Conservation (phyloP, 2,329 filamentous ascomycete species). For the Pseudogymnoascus sp. region DNA sequence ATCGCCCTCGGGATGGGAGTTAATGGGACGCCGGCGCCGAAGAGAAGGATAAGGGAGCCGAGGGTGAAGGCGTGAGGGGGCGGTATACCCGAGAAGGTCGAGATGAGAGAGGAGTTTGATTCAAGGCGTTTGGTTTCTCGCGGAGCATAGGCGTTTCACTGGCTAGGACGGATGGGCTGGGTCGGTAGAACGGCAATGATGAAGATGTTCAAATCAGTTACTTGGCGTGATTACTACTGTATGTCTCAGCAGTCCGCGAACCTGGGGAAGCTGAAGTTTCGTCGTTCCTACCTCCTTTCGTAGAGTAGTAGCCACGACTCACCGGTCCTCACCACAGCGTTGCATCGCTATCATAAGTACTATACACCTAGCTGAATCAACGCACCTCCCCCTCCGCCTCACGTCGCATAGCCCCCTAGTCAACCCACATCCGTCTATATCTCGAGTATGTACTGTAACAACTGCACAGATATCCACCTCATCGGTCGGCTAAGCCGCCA, state of each 20-base stretch:
- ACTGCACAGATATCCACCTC: neutral
- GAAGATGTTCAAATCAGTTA: neutral
- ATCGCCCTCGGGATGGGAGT: conserved; percentile 22
- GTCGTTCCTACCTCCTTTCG: neutral
- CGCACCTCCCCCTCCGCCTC: neutral
- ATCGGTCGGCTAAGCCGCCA: neutral
- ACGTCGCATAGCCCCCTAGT: neutral
- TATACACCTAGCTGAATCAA: neutral
- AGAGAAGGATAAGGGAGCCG: conserved; percentile 19
- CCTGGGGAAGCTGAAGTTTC: neutral
- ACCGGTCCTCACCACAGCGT: neutral
- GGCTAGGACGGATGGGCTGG: neutral
- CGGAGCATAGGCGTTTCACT: neutral
- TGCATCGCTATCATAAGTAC: conserved; percentile 1
- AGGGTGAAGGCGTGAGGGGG: neutral
- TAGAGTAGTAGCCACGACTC: neutral
- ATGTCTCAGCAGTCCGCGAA: neutral
- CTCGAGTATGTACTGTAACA: neutral
- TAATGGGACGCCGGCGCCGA: conserved; percentile 27
- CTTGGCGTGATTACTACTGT: neutral
- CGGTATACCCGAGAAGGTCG: neutral
- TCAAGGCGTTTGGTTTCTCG: neutral
- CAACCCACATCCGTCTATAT: neutral
- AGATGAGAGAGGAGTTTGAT: neutral
- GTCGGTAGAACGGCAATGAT: neutral